Base-by-base conservation (phyloP, 352 stramenopile genomes). In the Pythium plurisporium region DNA sequence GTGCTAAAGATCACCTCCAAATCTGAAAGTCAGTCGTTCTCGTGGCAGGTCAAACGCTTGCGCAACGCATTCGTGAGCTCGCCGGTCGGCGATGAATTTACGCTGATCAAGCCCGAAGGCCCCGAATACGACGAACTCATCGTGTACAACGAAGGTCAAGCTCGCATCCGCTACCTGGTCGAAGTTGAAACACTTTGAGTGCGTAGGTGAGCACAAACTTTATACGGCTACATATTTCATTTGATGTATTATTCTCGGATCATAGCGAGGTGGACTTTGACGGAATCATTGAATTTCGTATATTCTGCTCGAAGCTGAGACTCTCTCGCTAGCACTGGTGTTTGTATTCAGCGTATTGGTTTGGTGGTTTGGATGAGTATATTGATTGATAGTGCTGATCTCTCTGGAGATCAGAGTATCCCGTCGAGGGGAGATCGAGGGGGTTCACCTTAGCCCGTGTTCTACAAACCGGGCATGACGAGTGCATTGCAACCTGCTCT, bases 111-210 rank as follows among this genome's bases (percentile, higher is more conserved):
- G 2, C 37, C 52, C 0, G 15, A 56, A 2, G 25, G 52, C 2
- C 44, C 55, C 12, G 52, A 70, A 31, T 78, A 88, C 65, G 76
- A 80, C 17, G 82, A 93, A 48, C 65, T 82, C 10, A 82, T 91
- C 31, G 82, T 93, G 55, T 89, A 86, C 75, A 73, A 93, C 37
- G 76, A 89, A 55, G 67, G 65, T 7, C 82, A 89, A 41, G 79
- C 72, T 11, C 75, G 74, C 20, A 86, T 93, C 31, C 76, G 79
- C 2, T 93, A 93, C 62, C 62, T 93, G 6, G 79, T 93, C 17
- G 80, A 93, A 58, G 70, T 93, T 22, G 76, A 87, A 36, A 52
- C 59, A 11, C 46, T 67, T 1, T 67, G 20, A 52, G n/a, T n/a
- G n/a, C n/a, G n/a, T n/a, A n/a, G n/a, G n/a, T n/a, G n/a, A n/a